A percentile compares a stretch with the other conserved stretches of the same genome.
Conservation (phyloP, 2,329 filamentous ascomycete genomes). For the Cryphonectria carpinicola region DNA sequence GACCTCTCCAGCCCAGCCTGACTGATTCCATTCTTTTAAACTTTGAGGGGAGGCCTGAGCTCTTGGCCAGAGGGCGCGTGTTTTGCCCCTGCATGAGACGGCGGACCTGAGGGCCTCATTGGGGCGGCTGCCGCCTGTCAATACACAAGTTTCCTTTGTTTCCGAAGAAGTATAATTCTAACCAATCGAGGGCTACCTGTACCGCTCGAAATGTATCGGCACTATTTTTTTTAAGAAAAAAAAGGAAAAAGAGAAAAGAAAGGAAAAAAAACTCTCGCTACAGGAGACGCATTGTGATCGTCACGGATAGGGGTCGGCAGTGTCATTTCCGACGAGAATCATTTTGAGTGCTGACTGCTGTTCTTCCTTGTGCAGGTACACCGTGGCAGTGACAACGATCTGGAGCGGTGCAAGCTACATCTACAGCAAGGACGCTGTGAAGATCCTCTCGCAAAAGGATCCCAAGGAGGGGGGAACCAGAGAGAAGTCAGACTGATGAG, state of each 20-base stretch:
- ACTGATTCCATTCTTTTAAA: background rate
- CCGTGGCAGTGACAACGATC: conserved; percentile 86
- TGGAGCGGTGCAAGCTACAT: conserved; percentile 96
- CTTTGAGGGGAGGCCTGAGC: background rate
- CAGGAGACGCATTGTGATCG: background rate
- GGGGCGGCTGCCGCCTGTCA: background rate
- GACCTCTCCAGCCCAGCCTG: background rate
- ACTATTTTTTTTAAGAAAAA: background rate
- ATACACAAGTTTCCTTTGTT: background rate
- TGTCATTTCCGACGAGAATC: no score
- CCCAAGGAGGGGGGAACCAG: conserved; percentile 32
- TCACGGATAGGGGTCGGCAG: background rate
- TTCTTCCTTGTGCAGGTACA: conserved; percentile 57
- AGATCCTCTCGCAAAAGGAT: conserved; percentile 63
- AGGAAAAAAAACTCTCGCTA: background rate
- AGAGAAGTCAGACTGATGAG: conserved; percentile 1
- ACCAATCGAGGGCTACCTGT: background rate
- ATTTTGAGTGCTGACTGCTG: background rate
- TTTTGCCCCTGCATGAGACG: background rate
- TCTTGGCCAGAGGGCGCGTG: background rate
- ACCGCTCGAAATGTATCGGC: background rate
- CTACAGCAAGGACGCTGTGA: conserved; percentile 88
- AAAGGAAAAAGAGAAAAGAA: no score
- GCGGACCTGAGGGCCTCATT: background rate
- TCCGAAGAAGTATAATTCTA: background rate